A percentile compares a stretch with the other conserved stretches of the same genome.
Evolutionary conservation across 2,329 filamentous ascomycete genomes (phyloP).

Genomic region (Cercospora zeina): DNA sequence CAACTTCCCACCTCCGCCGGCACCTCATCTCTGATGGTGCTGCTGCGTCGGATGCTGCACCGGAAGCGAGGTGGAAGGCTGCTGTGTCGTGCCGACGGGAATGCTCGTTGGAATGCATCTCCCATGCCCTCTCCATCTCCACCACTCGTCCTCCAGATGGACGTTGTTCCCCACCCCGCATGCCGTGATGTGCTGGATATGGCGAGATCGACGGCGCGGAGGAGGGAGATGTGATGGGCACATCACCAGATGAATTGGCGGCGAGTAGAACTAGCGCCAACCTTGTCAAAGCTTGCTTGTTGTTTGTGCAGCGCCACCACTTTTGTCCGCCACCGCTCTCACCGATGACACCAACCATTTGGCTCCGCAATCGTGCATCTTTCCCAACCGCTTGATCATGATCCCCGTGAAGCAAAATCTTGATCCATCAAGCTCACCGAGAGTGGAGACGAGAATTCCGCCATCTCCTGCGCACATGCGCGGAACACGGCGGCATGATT

Average conservation of each 20-base stretch:
- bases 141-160: no score
- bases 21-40: slow-evolving; percentile 4
- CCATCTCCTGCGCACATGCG: neutral
- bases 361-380: neutral
- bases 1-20: neutral
- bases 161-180: no score
- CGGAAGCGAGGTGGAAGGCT: neutral
- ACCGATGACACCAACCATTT: neutral
- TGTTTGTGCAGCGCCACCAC: neutral
- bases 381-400: neutral
- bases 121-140: no score
- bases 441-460: neutral
- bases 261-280: neutral
- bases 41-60: slow-evolving; percentile 9
- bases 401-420: slow-evolving; percentile 3
- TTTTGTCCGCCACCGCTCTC: neutral
- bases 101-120: no score
- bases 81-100: neutral
- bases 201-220: neutral
- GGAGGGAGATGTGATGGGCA: neutral
- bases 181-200: neutral
- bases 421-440: neutral
- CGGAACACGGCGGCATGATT: neutral
- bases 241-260: slow-evolving; percentile 6
- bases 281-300: neutral